phyloP scores from a whole-genome alignment of 2,329 filamentous ascomycete species.

The Colletotrichum sojae region DNA sequence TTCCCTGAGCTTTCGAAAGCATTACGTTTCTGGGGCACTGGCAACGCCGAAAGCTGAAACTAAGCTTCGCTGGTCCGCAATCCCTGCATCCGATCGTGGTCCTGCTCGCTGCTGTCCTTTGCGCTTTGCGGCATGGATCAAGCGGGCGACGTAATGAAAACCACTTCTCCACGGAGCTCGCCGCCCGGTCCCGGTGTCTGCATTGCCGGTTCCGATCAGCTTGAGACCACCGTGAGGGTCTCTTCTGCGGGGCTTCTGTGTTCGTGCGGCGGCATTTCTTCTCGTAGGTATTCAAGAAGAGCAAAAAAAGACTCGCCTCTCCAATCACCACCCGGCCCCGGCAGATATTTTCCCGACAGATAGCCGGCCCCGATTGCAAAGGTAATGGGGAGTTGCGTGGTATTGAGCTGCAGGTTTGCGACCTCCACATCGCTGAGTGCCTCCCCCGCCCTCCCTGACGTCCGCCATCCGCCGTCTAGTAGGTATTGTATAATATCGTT shows the following conservation, averaged over 20 bases:
- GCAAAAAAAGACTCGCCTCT: conserved; percentile 13
- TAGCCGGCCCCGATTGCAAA: too few species aligned
- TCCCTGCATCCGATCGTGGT: conserved; percentile 25
- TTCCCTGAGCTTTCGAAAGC: too few species aligned
- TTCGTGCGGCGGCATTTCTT: conserved; percentile 16
- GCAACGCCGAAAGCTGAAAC: neutral
- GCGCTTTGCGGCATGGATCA: neutral
- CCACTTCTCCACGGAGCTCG: conserved; percentile 27
- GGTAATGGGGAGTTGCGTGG: conserved; percentile 21
- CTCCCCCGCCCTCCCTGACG: neutral
- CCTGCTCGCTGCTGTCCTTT: too few species aligned
- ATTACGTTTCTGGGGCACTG: neutral
- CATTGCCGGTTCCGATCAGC: neutral
- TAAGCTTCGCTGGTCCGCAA: conserved; percentile 35
- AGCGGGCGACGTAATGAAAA: conserved; percentile 34
- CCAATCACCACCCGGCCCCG: conserved; percentile 2
- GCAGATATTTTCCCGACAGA: too few species aligned
- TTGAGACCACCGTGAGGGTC: neutral
- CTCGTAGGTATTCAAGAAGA: conserved; percentile 4
- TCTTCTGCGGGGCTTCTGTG: conserved; percentile 5
- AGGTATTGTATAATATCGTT: conserved; percentile 40
- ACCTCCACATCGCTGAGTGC: conserved; percentile 18
- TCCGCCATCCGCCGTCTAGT: conserved; percentile 32
- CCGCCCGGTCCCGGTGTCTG: neutral
- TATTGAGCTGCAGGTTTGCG: conserved; percentile 33